Conservation (phyloP, 2,329 filamentous ascomycete genomes). For the Byssoonygena ceratinophila region DNA sequence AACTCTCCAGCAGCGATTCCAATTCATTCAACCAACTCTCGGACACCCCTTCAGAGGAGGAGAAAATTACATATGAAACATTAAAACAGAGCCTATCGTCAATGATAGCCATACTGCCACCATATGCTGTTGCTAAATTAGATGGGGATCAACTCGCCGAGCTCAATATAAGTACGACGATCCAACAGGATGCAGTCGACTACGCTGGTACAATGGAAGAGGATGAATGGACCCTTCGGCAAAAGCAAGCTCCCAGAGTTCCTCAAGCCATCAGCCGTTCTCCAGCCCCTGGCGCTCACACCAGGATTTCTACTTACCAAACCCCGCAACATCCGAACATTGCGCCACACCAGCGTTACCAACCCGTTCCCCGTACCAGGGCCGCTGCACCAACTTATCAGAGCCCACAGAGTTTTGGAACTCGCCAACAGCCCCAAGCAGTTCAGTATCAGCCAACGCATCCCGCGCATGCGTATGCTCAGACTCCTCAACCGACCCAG, state of each 20-base stretch:
- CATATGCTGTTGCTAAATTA: slow-evolving; percentile 75
- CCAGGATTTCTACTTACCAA: slow-evolving; percentile 23
- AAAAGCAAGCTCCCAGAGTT: slow-evolving; percentile 30
- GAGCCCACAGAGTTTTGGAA: slow-evolving; percentile 25
- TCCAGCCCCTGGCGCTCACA: slow-evolving; percentile 25
- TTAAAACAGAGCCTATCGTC: slow-evolving; percentile 64
- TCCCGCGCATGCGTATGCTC: slow-evolving; percentile 22
- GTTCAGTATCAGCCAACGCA: slow-evolving; percentile 27
- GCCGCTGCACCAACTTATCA: slow-evolving; percentile 24
- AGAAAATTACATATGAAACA: slow-evolving; percentile 55
- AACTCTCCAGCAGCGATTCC: slow-evolving; percentile 26
- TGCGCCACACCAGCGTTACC: slow-evolving; percentile 24
- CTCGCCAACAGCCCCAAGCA: slow-evolving; percentile 25
- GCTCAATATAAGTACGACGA: slow-evolving; percentile 67
- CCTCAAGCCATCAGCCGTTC: slow-evolving; percentile 25
- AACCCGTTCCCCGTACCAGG: slow-evolving; percentile 19
- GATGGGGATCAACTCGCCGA: slow-evolving; percentile 78
- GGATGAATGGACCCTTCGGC: slow-evolving; percentile 55
- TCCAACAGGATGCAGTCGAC: slow-evolving; percentile 61
- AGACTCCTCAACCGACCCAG: slow-evolving; percentile 28
- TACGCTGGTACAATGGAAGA: slow-evolving; percentile 75
- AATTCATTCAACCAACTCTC: slow-evolving; percentile 31
- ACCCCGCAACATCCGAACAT: slow-evolving; percentile 25
- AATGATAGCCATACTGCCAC: slow-evolving; percentile 65
- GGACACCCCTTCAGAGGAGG: slow-evolving; percentile 45